phyloP scores from a whole-genome alignment of 352 stramenopile species.

The Globisporangium orthogonon region DNA sequence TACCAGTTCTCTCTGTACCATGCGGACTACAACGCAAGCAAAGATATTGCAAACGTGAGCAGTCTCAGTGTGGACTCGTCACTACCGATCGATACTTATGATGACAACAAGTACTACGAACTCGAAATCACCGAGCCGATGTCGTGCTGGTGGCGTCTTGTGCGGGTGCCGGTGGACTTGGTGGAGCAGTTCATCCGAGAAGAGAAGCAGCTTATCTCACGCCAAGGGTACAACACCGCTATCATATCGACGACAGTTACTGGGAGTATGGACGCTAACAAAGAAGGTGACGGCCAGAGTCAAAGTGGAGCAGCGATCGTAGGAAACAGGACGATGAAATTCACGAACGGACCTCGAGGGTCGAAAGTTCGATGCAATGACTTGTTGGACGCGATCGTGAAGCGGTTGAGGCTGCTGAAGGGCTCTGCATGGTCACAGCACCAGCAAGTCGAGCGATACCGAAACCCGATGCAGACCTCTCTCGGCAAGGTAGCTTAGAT shows the following conservation, averaged over 20 bases:
- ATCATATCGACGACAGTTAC: background rate
- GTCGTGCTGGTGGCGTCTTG: constrained; percentile 2
- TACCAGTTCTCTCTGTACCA: constrained; percentile 37
- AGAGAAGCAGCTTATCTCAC: background rate
- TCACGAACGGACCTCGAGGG: constrained; percentile 1
- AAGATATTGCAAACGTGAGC: constrained; percentile 10
- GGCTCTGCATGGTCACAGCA: background rate
- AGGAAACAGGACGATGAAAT: background rate
- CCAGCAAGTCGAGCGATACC: constrained; percentile 1
- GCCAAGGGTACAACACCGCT: background rate
- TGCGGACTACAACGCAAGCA: background rate
- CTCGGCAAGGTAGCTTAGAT: constrained; percentile 27
- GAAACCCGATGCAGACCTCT: constrained; percentile 23
- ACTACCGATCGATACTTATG: background rate
- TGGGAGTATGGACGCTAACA: background rate
- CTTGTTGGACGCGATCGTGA: background rate
- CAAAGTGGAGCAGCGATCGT: background rate
- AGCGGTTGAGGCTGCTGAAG: background rate
- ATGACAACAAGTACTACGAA: constrained; percentile 12
- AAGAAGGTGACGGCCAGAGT: background rate
- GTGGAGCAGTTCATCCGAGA: background rate
- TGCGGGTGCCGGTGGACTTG: constrained; percentile 1
- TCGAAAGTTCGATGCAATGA: background rate
- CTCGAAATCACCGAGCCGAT: constrained; percentile 13
- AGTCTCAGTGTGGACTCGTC: constrained; percentile 11